Evolutionary conservation across 2,329 filamentous ascomycete species (phyloP).

Genomic region (Diaporthe batatas): DNA sequence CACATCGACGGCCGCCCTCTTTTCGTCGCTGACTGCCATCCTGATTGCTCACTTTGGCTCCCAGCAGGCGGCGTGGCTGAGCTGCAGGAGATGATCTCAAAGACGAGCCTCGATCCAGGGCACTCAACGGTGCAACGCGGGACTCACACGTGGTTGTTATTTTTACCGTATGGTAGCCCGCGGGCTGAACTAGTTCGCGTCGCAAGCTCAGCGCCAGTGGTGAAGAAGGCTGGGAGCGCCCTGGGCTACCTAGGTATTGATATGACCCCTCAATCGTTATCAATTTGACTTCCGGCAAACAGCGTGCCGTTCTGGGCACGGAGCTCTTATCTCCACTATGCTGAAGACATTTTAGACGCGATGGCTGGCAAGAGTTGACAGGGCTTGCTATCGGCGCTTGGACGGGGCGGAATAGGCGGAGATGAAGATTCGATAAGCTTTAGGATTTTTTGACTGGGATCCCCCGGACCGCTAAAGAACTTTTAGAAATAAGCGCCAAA

Average conservation of each 20-base stretch:
- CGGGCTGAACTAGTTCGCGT: slow-evolving; percentile 1
- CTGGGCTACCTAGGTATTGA: neutral
- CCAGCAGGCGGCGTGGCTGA: neutral
- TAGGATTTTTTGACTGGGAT: neutral
- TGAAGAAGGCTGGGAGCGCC: neutral
- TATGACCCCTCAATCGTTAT: slow-evolving; percentile 8
- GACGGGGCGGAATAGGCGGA: slow-evolving; percentile 24
- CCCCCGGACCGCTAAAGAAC: neutral
- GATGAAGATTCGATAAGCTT: slow-evolving; percentile 21
- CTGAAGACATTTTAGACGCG: neutral
- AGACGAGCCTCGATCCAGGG: neutral
- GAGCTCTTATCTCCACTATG: slow-evolving; percentile 15
- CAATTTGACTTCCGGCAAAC: slow-evolving; percentile 10
- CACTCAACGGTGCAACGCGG: neutral
- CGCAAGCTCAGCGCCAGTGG: slow-evolving; percentile 1
- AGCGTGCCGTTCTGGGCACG: slow-evolving; percentile 2
- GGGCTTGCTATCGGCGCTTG: slow-evolving; percentile 13
- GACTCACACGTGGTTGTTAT: neutral
- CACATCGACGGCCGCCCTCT: slow-evolving; percentile 9
- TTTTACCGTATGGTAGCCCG: neutral
- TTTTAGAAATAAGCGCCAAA: too few species aligned
- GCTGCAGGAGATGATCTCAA: neutral
- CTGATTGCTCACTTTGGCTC: neutral
- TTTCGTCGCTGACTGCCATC: slow-evolving; percentile 22
- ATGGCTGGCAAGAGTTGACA: neutral